Evolutionary conservation across 106 monocot species (phyloP).

Genomic region (Allium sativum): DNA sequence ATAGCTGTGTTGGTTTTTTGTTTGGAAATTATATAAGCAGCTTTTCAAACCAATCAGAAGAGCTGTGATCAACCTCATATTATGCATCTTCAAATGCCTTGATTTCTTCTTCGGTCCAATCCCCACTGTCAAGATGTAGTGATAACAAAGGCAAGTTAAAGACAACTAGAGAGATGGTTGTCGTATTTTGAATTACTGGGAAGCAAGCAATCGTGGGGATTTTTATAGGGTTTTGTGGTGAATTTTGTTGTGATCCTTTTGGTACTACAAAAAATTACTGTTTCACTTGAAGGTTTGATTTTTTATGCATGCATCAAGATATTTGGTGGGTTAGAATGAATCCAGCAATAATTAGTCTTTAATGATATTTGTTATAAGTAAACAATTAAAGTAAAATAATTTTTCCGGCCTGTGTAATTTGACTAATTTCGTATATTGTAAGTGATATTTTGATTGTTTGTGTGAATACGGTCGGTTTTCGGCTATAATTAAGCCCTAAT

Average conservation of each 20-base stretch:
- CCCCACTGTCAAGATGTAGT: neutral
- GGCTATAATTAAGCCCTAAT: neutral
- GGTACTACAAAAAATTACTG: no score
- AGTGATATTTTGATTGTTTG: neutral
- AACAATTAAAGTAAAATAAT: neutral
- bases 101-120: conserved; percentile 1
- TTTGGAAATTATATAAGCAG: neutral
- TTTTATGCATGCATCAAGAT: no score
- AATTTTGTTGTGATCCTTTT: no score
- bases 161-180: no score
- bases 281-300: no score
- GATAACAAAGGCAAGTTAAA: neutral
- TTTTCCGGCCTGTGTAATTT: no score
- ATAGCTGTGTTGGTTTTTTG: neutral
- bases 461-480: neutral
- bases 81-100: neutral
- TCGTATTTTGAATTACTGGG: no score
- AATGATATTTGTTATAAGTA: neutral
- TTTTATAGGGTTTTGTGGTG: neutral
- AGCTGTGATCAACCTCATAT: conserved; percentile 1
- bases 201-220: no score
- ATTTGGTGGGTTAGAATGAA: no score
- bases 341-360: neutral
- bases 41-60: conserved; percentile 2
- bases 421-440: neutral